A percentile compares a stretch with the other conserved stretches of the same genome.
Evolutionary conservation across 495 filamentous ascomycete species (phyloP).

Genomic region (Lasiosphaeria ovina): DNA sequence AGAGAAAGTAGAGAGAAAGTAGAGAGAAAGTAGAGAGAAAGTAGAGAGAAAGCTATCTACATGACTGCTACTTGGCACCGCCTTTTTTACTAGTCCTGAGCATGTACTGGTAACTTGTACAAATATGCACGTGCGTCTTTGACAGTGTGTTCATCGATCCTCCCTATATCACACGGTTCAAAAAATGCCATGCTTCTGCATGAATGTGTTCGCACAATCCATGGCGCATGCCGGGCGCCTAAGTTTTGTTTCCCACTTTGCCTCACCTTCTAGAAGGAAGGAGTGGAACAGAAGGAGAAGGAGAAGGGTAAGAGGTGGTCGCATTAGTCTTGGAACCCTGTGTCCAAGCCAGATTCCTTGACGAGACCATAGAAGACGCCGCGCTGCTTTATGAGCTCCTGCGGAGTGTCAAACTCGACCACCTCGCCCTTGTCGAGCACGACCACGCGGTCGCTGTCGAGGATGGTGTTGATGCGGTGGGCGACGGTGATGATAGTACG

Average conservation of each 20-base stretch:
- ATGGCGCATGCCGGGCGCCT: not conserved
- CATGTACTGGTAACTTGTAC: not conserved
- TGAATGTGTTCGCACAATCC: not conserved
- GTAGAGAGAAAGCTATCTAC: too few relatives aligned
- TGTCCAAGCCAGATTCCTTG: constrained; percentile 46
- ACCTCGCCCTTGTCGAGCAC: constrained; percentile 68
- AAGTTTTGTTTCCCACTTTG: not conserved
- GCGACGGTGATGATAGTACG: constrained; percentile 98
- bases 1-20: too few relatives aligned
- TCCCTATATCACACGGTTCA: not conserved
- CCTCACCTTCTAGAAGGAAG: not conserved
- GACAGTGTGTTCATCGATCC: not conserved
- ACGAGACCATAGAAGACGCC: constrained; percentile 48
- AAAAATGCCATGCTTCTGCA: not conserved
- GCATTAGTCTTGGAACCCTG: constrained; percentile 7
- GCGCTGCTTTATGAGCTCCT: constrained; percentile 41
- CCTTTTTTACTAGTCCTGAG: not conserved
- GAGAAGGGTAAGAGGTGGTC: too few relatives aligned
- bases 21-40: too few relatives aligned
- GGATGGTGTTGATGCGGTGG: constrained; percentile 94
- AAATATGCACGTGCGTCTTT: not conserved
- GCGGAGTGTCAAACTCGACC: constrained; percentile 47
- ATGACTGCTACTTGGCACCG: not conserved
- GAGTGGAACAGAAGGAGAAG: not conserved
- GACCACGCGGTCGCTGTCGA: constrained; percentile 87